Evolutionary conservation across 1,139 yeast genomes (phyloP).

Genomic region (Candida sojae): DNA sequence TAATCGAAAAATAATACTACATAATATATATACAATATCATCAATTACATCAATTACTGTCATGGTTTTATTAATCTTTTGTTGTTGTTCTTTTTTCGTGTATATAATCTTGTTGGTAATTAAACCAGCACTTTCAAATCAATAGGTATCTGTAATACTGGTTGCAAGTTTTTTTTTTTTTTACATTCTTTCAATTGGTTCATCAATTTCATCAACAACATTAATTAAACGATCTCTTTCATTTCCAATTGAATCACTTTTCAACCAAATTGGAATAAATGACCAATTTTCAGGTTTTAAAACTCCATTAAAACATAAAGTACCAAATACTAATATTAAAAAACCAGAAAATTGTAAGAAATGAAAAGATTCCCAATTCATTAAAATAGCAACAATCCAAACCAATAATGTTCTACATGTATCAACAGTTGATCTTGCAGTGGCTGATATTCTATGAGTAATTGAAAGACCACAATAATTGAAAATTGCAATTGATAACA

Average conservation of each 20-base stretch:
- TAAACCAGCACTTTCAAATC: too few species aligned
- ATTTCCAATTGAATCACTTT: slow-evolving; percentile 9
- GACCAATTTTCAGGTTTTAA: slow-evolving; percentile 49
- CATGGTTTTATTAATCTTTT: too few species aligned
- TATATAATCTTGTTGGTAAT: too few species aligned
- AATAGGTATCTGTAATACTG: too few species aligned
- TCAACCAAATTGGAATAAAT: slow-evolving; percentile 49
- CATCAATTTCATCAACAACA: slow-evolving; percentile 33
- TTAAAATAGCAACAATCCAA: slow-evolving; percentile 70
- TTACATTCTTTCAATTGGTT: slow-evolving; percentile 15
- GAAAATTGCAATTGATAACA: slow-evolving; percentile 73
- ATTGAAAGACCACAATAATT: slow-evolving; percentile 75
- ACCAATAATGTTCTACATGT: slow-evolving; percentile 76
- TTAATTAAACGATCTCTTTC: slow-evolving; percentile 25
- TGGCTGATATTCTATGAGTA: slow-evolving; percentile 68
- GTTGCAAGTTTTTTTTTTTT: too few species aligned
- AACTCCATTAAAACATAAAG: slow-evolving; percentile 73
- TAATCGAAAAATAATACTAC: too few species aligned
- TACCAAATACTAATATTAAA: slow-evolving; percentile 65
- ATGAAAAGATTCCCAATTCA: slow-evolving; percentile 79
- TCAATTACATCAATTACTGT: too few species aligned
- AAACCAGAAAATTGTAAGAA: slow-evolving; percentile 68
- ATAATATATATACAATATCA: too few species aligned
- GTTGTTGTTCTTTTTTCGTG: too few species aligned
- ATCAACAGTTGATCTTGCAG: slow-evolving; percentile 78